Evolutionary conservation across 768 basidiomycete species (phyloP).

Genomic region (Fistulinella prunicolor): DNA sequence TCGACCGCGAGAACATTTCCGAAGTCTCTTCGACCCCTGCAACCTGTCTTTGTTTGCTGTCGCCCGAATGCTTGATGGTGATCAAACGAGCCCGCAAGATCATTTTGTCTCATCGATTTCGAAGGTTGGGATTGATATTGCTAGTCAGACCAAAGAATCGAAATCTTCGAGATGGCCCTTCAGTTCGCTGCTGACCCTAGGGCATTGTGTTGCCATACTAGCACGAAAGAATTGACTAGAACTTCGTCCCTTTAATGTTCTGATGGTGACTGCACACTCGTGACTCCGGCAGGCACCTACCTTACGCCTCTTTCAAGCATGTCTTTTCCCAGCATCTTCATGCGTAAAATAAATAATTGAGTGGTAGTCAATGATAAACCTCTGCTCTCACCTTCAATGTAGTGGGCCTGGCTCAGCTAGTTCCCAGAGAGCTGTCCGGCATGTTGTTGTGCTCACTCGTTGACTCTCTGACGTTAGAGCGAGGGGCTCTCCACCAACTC

Average conservation of each 20-base stretch:
- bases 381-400: conserved; percentile 65
- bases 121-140: too few species aligned
- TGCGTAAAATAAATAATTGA: conserved; percentile 34
- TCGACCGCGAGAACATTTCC: conserved; percentile 52
- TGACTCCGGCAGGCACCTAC: too few species aligned
- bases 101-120: too few species aligned
- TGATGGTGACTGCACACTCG: too few species aligned
- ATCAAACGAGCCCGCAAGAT: too few species aligned
- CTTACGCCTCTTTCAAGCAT: too few species aligned
- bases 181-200: too few species aligned
- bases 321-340: not conserved
- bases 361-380: conserved; percentile 61
- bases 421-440: conserved; percentile 53
- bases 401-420: conserved; percentile 52
- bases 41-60: conserved; percentile 15
- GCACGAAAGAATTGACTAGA: not conserved
- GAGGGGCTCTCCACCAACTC: conserved; percentile 64
- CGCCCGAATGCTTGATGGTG: conserved; percentile 7
- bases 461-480: too few species aligned
- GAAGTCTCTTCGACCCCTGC: conserved; percentile 38
- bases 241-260: too few species aligned
- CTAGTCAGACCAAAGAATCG: too few species aligned
- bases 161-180: too few species aligned
- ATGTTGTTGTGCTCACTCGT: conserved; percentile 58
- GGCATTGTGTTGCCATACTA: not conserved